phyloP scores from a whole-genome alignment of 169 alveolate genomes.

The Cyclospora cayetanensis region DNA sequence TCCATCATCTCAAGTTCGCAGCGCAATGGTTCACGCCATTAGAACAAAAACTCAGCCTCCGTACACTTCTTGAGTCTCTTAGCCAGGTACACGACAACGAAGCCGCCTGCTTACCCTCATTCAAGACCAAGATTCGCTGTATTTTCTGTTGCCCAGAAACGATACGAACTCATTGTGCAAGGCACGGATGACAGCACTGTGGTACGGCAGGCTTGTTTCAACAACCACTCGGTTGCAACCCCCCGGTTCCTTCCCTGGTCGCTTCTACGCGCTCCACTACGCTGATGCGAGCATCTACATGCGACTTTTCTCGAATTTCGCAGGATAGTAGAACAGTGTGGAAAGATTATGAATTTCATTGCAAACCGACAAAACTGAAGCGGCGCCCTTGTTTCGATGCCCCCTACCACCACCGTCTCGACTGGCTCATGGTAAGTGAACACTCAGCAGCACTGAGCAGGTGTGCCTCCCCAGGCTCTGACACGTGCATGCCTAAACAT shows the following conservation, averaged over 20 bases:
- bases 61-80: background rate
- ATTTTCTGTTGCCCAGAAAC: background rate
- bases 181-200: constrained; percentile 33
- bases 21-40: background rate
- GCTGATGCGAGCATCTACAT: too few species aligned
- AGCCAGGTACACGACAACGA: background rate
- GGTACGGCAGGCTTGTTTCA: too few species aligned
- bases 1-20: background rate
- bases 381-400: constrained; percentile 54
- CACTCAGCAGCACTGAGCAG: too few species aligned
- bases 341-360: constrained; percentile 59
- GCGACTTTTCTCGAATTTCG: too few species aligned
- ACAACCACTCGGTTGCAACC: too few species aligned
- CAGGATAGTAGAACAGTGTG: constrained; percentile 6
- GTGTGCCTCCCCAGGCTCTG: background rate
- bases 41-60: background rate
- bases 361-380: constrained; percentile 65
- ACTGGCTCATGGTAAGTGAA: constrained; percentile 68
- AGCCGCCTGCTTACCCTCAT: background rate
- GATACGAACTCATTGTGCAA: constrained; percentile 57
- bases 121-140: background rate
- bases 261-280: too few species aligned
- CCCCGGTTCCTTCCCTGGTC: too few species aligned
- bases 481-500: background rate
- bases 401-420: constrained; percentile 74